Evolutionary conservation across 1,284 basidiomycete genomes (phyloP).

Genomic region (Schizophyllum amplum): DNA sequence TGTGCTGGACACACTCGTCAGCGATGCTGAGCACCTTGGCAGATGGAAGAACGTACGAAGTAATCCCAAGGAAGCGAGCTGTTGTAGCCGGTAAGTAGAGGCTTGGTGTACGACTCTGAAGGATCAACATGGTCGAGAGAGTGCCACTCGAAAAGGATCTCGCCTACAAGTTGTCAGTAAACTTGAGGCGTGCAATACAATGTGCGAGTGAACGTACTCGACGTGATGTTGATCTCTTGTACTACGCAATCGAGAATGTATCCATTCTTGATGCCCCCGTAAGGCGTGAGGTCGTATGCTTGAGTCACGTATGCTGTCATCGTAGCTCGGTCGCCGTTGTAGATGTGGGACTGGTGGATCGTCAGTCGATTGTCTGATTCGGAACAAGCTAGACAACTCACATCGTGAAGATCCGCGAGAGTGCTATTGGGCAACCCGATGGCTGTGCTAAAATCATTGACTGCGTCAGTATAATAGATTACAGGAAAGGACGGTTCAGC

Average conservation of each 20-base stretch:
- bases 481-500: not conserved
- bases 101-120: not conserved
- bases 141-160: conserved; percentile 9
- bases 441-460: not conserved
- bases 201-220: not conserved
- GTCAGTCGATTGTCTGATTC: not conserved
- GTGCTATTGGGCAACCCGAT: not conserved
- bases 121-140: conserved; percentile 7
- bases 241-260: conserved; percentile 8
- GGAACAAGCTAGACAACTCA: not conserved
- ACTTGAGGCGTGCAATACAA: not conserved
- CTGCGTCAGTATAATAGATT: too few relatives aligned
- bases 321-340: not conserved
- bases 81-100: not conserved
- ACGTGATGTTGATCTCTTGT: conserved; percentile 9
- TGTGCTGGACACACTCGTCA: not conserved
- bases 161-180: not conserved
- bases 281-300: conserved; percentile 1
- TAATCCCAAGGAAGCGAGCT: not conserved
- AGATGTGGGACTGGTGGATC: not conserved
- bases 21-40: not conserved
- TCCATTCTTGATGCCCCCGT: conserved; percentile 5
- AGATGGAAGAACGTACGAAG: not conserved
- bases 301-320: not conserved
- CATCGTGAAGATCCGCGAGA: not conserved